These are phyloP conservation scores for Myxozyma sirexii DNA, from an alignment of 805 yeast genomes.

Conservation along the genomic window DNA sequence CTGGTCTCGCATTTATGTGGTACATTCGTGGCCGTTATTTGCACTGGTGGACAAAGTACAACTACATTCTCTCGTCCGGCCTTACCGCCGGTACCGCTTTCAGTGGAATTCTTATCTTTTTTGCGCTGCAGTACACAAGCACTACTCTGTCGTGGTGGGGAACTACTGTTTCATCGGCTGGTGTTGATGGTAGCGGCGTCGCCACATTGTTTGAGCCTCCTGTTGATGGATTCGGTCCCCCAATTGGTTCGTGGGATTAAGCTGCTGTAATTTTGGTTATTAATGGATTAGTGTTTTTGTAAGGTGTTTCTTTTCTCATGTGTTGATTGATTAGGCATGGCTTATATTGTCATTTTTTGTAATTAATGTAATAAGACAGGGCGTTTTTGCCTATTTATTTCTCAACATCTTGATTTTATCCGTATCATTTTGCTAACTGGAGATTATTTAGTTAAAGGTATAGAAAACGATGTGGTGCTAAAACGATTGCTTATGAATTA, in stretches of 20 bases:
- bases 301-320: slow-evolving; percentile 52
- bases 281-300: slow-evolving; percentile 20
- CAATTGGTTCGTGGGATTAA: slow-evolving; percentile 39
- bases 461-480: no score
- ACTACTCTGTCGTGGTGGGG: slow-evolving; percentile 62
- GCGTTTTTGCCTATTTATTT: no score
- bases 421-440: no score
- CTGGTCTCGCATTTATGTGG: slow-evolving; percentile 59
- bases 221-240: slow-evolving; percentile 36
- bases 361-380: not conserved
- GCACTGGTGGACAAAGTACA: slow-evolving; percentile 77
- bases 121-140: slow-evolving; percentile 48
- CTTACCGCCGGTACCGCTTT: slow-evolving; percentile 68
- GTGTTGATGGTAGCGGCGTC: slow-evolving; percentile 24
- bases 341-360: not conserved
- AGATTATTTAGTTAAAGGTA: no score
- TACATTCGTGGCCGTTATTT: slow-evolving; percentile 57
- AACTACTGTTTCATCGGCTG: slow-evolving; percentile 41
- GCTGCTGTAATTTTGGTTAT: slow-evolving; percentile 45
- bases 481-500: no score
- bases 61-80: slow-evolving; percentile 66
- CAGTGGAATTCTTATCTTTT: slow-evolving; percentile 59
- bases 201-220: slow-evolving; percentile 14
- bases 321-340: not conserved
- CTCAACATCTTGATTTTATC: no score